These are phyloP conservation scores for Xylaria nigripes DNA, from an alignment of 495 filamentous ascomycete genomes.

Conservation along the genomic window DNA sequence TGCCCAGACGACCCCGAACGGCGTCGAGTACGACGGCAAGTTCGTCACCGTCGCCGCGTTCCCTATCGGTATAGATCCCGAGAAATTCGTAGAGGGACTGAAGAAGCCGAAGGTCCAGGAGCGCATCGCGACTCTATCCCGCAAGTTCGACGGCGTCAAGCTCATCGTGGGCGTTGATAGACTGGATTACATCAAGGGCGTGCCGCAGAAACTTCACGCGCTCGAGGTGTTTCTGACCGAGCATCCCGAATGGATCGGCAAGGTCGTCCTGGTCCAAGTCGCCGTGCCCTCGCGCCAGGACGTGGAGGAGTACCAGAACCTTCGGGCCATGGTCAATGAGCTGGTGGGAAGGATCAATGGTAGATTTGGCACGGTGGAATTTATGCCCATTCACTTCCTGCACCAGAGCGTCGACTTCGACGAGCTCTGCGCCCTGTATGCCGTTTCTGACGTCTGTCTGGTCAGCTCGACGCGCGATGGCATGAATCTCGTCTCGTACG, in stretches of 20 bases:
- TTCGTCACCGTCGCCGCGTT: slow-evolving; percentile 72
- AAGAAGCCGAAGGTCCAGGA: slow-evolving; percentile 71
- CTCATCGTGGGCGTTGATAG: slow-evolving; percentile 90
- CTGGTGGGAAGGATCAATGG: slow-evolving; percentile 89
- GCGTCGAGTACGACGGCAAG: slow-evolving; percentile 68
- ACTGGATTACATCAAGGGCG: slow-evolving; percentile 91
- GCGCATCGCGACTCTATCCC: slow-evolving; percentile 66
- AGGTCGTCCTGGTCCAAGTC: slow-evolving; percentile 87
- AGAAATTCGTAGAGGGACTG: slow-evolving; percentile 84
- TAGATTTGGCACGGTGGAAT: slow-evolving; percentile 85
- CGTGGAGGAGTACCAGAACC: slow-evolving; percentile 92
- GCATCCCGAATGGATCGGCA: slow-evolving; percentile 85
- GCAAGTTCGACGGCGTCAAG: slow-evolving; percentile 78
- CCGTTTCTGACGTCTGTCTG: slow-evolving; percentile 81
- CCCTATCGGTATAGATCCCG: slow-evolving; percentile 91
- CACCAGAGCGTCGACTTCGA: slow-evolving; percentile 83
- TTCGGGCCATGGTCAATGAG: slow-evolving; percentile 82
- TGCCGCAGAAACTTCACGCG: slow-evolving; percentile 89
- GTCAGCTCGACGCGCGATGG: slow-evolving; percentile 89
- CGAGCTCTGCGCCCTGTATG: slow-evolving; percentile 87
- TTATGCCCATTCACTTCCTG: slow-evolving; percentile 89
- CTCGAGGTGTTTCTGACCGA: slow-evolving; percentile 85
- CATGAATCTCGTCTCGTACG: slow-evolving; percentile 95
- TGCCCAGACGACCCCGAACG: slow-evolving; percentile 69
- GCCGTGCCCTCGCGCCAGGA: slow-evolving; percentile 87